Evolutionary conservation across 805 yeast genomes (phyloP), one percentile per base, ranked within the genome.

Genomic region (Candida maris): DNA sequence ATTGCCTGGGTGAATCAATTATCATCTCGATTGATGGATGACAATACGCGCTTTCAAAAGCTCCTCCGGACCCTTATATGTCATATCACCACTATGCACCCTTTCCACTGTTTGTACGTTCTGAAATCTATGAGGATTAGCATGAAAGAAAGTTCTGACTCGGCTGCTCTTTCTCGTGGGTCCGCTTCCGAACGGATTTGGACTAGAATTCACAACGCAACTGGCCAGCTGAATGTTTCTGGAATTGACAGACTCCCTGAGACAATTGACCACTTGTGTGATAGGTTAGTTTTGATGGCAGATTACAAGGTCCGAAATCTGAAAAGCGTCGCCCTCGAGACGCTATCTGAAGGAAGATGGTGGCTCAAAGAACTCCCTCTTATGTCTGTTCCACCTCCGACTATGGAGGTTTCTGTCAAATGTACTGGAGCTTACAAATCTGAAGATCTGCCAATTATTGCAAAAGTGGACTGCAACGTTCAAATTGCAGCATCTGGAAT

Each of bases 1-100:
- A 67, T 85, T 4, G 75, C 87, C 0, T 89, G 97, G 96, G 67
- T 81, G 24, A 80, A 82, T 41, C 97, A 89, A 54, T 67, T 89
- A 30, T 68, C 85, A 3, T 85, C 97, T 0, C 67, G 93, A 37
- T 52, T 89, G 12, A 61, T 75, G 1, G 62, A 60, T 23, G 83
- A 75, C 7, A 35, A 46, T 0, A 54, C 70, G 1, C 25, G 49
- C 0, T 88, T 87, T 48, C 95, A 85, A 50, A 52, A 42, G 2
- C 51, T 71, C 1, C 56, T 88, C 16, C 69, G 70, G 23, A 34
- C 34, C 6, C 25, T 59, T 18, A 39, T 59, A 2, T 28, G 35
- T 5, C 46, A 54, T 1, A 56, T 85, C 12, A 58, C 85, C 23
- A 42, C 62, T 9, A 52, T 66, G 8, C 83, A 85, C 49, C 96